Base-by-base conservation (phyloP, 306 rosid species). In the Chamaecrista fasciculata region DNA sequence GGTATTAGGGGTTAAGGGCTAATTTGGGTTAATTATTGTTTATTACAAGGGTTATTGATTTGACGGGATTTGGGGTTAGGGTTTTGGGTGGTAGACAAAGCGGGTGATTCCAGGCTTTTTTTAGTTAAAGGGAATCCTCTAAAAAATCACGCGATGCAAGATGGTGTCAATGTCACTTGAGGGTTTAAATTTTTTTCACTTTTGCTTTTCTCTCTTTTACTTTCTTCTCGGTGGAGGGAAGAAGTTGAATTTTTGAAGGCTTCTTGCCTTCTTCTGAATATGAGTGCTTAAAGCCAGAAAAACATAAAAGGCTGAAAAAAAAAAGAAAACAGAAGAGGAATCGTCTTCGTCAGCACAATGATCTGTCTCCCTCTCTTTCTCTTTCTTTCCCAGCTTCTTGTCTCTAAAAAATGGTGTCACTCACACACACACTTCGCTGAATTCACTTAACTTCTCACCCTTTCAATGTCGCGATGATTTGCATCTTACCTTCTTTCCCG, bases 71-170 rank as follows among this genome's bases (percentile, higher is more conserved):
- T 42, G 53, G 59, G 65, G 18, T 60, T 53, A 49, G 58, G 74
- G 74, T 66, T 63, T 64, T 63, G 66, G 51, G 74, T 23, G 48
- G 39, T 57, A 1, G 84, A 34, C 49, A 71, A 80, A 31, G 58
- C 51, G 34, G 62, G 21, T 9, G 74, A 67, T 76, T 61, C 59
- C 76, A 39, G 79, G 75, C 29, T 36, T 6, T 33, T 26, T 67
- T n/a, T n/a, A n/a, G 69, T 16, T 14, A 39, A 36, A 25, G 64
- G 50, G 9, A 44, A 60, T 51, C 11, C 56, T 25, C 48, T n/a
- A 2, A 26, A 65, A 20, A 28, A 6, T 12, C 62, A 56, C 37
- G 34, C 28, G 40, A 28, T 33, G 34, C 28, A 51, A 28, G 44
- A 53, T 64, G 65, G 58, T 57, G 71, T 26, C 71, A 52, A 63